Base-by-base conservation (phyloP, 2,329 filamentous ascomycete species). In the Fusarium torulosum region DNA sequence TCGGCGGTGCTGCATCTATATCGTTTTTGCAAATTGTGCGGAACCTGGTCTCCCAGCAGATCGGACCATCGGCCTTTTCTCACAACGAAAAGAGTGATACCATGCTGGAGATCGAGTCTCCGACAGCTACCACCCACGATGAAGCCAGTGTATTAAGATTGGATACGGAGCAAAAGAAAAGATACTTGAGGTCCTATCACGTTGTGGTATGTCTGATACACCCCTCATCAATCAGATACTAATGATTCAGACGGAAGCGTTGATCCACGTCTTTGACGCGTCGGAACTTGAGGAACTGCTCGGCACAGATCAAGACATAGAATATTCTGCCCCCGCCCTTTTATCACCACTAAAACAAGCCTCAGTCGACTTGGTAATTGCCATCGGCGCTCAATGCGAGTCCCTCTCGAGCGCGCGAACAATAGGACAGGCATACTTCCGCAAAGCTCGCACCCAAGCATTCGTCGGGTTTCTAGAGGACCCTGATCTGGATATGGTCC, bases 1-100 rank as follows among this genome's bases (percentile, higher is more conserved):
- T 85, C 46, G 81, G 83, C n/a, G 77, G 81, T n/a, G 82, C 81
- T 11, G 83, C 83, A 2, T 82, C 84, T 0, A 75, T 88, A 15
- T 87, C 86, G 0, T 88, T 88, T 58, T 74, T 88, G 1, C 84
- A 87, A 57, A 70, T 56, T 71, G 75, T 74, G 7, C 59, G 72
- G 2, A 70, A 71, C 27, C 42, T 73, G 6, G 72, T 74, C 0
- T 66, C 72, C 1, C 68, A 74, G 2, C 71, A 74, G 21, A 74
- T 74, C 15, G 72, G 72, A 0, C 72, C 72, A 0, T 74, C 72
- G 3, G 67, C 63, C 4, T 74, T 74, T 38, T 73, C 72, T 20
- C 72, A 73, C 14, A 74, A 73, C 41, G 72, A 70, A 27, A 71
- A 73, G 37, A 74, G 67, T 14, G 72, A 74, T 7, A 74, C 58